Evolutionary conservation across 352 stramenopile genomes (phyloP).

Genomic region (Phytophthora pisi): DNA sequence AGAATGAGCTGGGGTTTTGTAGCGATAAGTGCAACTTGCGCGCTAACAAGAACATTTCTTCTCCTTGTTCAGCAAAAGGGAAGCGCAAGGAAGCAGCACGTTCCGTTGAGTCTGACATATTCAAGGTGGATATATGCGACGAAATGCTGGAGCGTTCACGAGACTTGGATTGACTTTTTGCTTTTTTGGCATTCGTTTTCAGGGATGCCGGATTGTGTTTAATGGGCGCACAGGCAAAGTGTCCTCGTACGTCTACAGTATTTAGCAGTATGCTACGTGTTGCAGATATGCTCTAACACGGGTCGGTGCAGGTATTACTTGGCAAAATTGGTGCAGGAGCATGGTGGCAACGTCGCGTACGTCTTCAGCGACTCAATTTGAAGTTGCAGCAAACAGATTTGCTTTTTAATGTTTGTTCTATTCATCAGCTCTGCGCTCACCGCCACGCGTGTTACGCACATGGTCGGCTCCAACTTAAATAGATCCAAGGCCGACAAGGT

Average conservation of each 20-base stretch:
- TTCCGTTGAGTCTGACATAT: constrained; percentile 42
- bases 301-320: constrained; percentile 69
- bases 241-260: constrained; percentile 56
- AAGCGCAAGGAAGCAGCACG: constrained; percentile 18
- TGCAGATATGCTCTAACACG: not conserved
- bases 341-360: constrained; percentile 76
- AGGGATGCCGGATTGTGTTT: constrained; percentile 84
- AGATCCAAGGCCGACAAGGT: constrained; percentile 75
- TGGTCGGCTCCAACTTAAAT: constrained; percentile 80
- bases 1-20: not conserved
- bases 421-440: constrained; percentile 42
- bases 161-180: constrained; percentile 1
- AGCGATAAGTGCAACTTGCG: constrained; percentile 14
- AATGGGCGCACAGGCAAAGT: constrained; percentile 84
- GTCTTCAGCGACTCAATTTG: not conserved
- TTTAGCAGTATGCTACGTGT: not conserved
- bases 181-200: not conserved
- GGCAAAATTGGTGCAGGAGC: constrained; percentile 77
- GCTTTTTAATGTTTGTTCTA: constrained; percentile 1
- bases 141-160: not conserved
- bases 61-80: constrained; percentile 4
- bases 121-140: constrained; percentile 41
- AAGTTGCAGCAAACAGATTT: not conserved
- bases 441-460: constrained; percentile 74
- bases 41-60: not conserved